A percentile compares a stretch with the other conserved stretches of the same genome.
phyloP scores from a whole-genome alignment of 768 basidiomycete species.

The Cantharellus cinnabarinus region DNA sequence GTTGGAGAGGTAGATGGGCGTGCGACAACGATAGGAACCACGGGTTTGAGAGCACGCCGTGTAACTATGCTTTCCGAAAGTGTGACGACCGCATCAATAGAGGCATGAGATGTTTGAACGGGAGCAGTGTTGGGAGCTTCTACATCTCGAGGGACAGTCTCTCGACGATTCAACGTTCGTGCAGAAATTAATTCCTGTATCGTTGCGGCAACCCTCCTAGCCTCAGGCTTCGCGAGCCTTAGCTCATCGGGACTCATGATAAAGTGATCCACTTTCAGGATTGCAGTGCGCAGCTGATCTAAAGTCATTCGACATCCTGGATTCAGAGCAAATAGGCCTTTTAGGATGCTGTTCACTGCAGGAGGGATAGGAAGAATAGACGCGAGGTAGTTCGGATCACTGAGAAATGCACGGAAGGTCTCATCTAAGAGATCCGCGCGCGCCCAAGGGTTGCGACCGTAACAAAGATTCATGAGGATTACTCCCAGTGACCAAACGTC shows the following conservation, averaged over 20 bases:
- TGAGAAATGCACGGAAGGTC: conserved; percentile 18
- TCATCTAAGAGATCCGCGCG: conserved; percentile 30
- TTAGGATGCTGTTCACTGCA: conserved; percentile 16
- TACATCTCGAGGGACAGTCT: background rate
- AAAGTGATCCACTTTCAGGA: background rate
- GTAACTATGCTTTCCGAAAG: too few relatives aligned
- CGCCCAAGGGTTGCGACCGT: conserved; percentile 92
- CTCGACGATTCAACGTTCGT: background rate
- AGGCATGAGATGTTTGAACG: background rate
- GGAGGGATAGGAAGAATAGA: conserved; percentile 20
- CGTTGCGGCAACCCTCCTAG: background rate
- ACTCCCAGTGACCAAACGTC: conserved; percentile 25
- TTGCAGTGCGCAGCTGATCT: background rate
- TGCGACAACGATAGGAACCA: background rate
- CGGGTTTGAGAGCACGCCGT: too few relatives aligned
- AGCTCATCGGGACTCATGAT: background rate
- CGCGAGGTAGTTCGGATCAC: conserved; percentile 16
- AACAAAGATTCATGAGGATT: conserved; percentile 86
- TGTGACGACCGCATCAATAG: too few relatives aligned
- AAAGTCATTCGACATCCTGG: background rate
- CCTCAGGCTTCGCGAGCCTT: background rate
- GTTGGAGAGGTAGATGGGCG: background rate
- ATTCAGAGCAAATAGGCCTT: background rate
- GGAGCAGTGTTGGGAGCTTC: background rate
- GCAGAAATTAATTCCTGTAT: background rate